Percentiles rank a stretch among this genome's conserved stretches.
phyloP scores from a whole-genome alignment of 768 basidiomycete genomes.

The Lentinula sp. region DNA sequence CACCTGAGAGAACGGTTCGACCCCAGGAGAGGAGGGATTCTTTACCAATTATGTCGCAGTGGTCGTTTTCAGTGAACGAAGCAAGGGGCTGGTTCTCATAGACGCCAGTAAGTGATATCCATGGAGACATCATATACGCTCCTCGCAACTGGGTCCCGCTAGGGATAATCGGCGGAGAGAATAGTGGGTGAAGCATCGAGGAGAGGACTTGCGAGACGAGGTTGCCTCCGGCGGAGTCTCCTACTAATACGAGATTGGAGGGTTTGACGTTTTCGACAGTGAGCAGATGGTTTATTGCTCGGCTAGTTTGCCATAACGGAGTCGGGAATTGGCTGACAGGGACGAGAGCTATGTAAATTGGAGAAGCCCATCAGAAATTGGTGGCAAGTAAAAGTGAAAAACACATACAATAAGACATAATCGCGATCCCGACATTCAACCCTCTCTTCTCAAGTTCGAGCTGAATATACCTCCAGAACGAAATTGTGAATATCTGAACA shows the following conservation, averaged over 20 bases:
- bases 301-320: conserved; percentile 16
- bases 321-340: conserved; percentile 13
- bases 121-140: conserved; percentile 28
- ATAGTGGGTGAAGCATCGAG: conserved; percentile 14
- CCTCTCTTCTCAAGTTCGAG: conserved; percentile 3
- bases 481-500: background rate
- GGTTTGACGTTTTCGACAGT: conserved; percentile 10
- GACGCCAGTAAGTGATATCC: conserved; percentile 16
- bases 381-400: background rate
- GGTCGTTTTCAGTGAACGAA: conserved; percentile 16
- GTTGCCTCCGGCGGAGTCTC: conserved; percentile 18
- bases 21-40: conserved; percentile 12
- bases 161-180: conserved; percentile 7
- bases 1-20: conserved; percentile 15
- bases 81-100: conserved; percentile 7
- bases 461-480: conserved; percentile 6
- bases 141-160: conserved; percentile 20
- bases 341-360: conserved; percentile 7
- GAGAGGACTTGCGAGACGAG: conserved; percentile 14
- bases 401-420: conserved; percentile 8
- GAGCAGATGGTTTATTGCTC: conserved; percentile 9
- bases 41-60: conserved; percentile 18
- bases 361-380: background rate
- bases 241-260: conserved; percentile 11
- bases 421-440: conserved; percentile 4